These are phyloP conservation scores for Aspergillus ochraceoroseus DNA, from an alignment of 2,329 filamentous ascomycete species.

Conservation along the genomic window DNA sequence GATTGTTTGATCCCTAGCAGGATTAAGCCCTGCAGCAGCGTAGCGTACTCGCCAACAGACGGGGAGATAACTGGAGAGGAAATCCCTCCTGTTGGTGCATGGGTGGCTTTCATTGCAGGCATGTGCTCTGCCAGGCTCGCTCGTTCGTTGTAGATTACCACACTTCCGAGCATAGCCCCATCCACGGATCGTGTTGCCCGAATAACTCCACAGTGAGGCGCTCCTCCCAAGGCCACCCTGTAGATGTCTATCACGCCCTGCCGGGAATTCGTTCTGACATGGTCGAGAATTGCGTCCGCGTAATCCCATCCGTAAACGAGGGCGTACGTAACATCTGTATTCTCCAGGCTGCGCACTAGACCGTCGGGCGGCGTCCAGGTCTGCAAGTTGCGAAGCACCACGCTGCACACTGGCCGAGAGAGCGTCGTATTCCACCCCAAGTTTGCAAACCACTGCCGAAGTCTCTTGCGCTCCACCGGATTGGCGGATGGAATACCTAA, in stretches of 20 bases:
- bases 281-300: slow-evolving; percentile 65
- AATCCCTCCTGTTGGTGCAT: slow-evolving; percentile 63
- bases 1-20: slow-evolving; percentile 77
- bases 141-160: slow-evolving; percentile 70
- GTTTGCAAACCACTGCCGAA: slow-evolving; percentile 80
- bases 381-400: slow-evolving; percentile 67
- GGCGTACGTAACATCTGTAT: slow-evolving; percentile 72
- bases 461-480: slow-evolving; percentile 54
- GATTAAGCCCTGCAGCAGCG: slow-evolving; percentile 71
- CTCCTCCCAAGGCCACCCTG: slow-evolving; percentile 65
- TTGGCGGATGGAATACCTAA: slow-evolving; percentile 73
- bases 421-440: slow-evolving; percentile 77
- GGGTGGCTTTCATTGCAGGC: slow-evolving; percentile 59
- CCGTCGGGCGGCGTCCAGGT: slow-evolving; percentile 73
- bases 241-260: slow-evolving; percentile 78
- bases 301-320: slow-evolving; percentile 76
- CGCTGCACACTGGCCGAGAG: slow-evolving; percentile 61
- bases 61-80: slow-evolving; percentile 72
- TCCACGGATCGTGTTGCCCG: slow-evolving; percentile 68
- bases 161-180: slow-evolving; percentile 66
- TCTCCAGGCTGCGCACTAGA: slow-evolving; percentile 66
- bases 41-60: slow-evolving; percentile 62
- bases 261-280: slow-evolving; percentile 68
- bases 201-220: slow-evolving; percentile 71
- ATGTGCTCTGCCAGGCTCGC: slow-evolving; percentile 65